These are phyloP conservation scores for Neurospora hispaniola DNA, from an alignment of 495 filamentous ascomycete genomes.

Conservation along the genomic window DNA sequence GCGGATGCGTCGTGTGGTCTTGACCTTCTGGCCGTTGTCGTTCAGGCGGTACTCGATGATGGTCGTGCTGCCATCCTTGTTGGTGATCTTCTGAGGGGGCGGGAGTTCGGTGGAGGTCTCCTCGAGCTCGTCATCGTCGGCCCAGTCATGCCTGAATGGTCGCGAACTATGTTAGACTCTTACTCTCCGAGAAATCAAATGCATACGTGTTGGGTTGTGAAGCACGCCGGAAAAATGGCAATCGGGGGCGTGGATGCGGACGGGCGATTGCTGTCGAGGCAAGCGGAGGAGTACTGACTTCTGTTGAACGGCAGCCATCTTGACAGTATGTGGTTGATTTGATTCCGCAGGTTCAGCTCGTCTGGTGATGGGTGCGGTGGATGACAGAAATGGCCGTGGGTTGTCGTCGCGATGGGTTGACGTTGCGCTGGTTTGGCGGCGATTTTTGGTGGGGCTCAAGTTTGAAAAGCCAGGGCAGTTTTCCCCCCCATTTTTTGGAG, in stretches of 20 bases:
- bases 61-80: constrained; percentile 97
- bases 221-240: not conserved
- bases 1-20: constrained; percentile 88
- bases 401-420: not conserved
- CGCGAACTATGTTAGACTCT: not conserved
- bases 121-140: constrained; percentile 86
- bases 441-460: constrained; percentile 20
- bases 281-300: not conserved
- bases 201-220: not conserved
- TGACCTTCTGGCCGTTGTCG: constrained; percentile 89
- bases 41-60: constrained; percentile 83
- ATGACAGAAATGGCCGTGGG: not conserved
- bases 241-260: not conserved
- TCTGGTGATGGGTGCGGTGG: not conserved
- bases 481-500: not conserved
- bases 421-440: constrained; percentile 2
- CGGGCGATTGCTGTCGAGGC: not conserved
- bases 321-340: not conserved
- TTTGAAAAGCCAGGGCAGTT: constrained; percentile 5
- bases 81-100: constrained; percentile 71
- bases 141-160: constrained; percentile 59
- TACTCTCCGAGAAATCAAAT: not conserved
- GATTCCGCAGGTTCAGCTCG: not conserved
- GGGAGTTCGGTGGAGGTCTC: constrained; percentile 75
- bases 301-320: not conserved